Base-by-base conservation (phyloP, 352 stramenopile genomes). In the Thalassiosira exigua region DNA sequence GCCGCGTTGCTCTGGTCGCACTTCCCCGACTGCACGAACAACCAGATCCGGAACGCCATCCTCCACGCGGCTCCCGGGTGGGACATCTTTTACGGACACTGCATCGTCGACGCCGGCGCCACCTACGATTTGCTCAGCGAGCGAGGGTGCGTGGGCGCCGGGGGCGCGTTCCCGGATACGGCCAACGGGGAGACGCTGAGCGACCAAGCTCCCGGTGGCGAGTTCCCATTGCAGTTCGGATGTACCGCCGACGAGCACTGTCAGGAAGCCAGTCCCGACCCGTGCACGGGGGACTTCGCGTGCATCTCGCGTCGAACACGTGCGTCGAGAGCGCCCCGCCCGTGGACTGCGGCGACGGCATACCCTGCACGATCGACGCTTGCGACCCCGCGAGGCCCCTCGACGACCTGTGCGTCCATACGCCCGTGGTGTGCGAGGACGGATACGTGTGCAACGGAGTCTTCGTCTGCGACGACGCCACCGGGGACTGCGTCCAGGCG, bases 1-100 rank as follows among this genome's bases (percentile, higher is more conserved):
- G 82, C 80, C 19, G 85, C 84, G 7, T 60, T 87, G 14, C 22
- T 91, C 5, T 75, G 58, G 69, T 64, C 54, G 9, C 59, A 76
- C 44, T 85, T 82, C 57, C 86, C 86, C 3, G n/a, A 69, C 2
- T 85, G 74, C 48, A 82, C 69, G 21, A 85, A 82, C 66, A 53
- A 70, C 53, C 73, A 91, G 75, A 70, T 70, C 36, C 61, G 61
- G 19, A 70, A 61, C 30, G 61, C 61, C 0, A 71, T 71, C 44
- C 59, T 71, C 33, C 19, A 36, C 1, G 29, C 26, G 21, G 29
- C 61, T 19, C 26, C 4, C 22, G 67, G 64, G 11, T 86, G 79
- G 33, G 69, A 86, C 24, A 54, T 52, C 9, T 67, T 72, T 12
- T 77, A 78, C 58, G 79, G 79, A 12, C 77, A 41, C 44, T 21